Percentiles rank a stretch among this genome's conserved stretches.
Evolutionary conservation across 2,329 filamentous ascomycete genomes (phyloP).

Genomic region (Diaporthe ampelina): DNA sequence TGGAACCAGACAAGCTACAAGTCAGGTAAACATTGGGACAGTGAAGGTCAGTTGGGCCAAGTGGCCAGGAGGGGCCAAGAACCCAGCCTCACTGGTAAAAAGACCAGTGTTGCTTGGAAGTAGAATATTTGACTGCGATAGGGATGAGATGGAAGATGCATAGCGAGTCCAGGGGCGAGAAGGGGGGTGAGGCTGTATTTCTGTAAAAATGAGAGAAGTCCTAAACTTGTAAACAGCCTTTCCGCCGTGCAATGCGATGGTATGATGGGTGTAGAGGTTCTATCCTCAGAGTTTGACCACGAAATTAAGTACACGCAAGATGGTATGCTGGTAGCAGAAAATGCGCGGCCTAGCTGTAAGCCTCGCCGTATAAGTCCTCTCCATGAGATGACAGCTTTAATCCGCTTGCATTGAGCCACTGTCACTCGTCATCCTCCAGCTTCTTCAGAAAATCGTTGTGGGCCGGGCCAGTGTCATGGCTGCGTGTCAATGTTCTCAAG

Average conservation of each 20-base stretch:
- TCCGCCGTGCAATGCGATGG: not conserved
- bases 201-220: too few relatives aligned
- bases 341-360: not conserved
- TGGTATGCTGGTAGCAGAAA: not conserved
- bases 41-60: not conserved
- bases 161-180: slow-evolving; percentile 11
- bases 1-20: not conserved
- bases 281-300: not conserved
- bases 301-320: not conserved
- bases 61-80: not conserved
- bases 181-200: not conserved
- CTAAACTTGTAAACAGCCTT: too few relatives aligned
- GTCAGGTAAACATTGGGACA: not conserved
- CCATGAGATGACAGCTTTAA: not conserved
- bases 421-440: not conserved
- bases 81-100: not conserved
- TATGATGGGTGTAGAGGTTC: not conserved
- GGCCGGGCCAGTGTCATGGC: not conserved
- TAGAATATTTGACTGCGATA: not conserved
- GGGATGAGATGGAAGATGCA: not conserved
- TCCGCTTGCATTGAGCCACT: not conserved
- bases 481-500: not conserved
- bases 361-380: not conserved
- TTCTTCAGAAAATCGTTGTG: not conserved
- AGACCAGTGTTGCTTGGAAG: not conserved